Base-by-base conservation (phyloP, 805 yeast species). In the Cyberlindnera mrakii region DNA sequence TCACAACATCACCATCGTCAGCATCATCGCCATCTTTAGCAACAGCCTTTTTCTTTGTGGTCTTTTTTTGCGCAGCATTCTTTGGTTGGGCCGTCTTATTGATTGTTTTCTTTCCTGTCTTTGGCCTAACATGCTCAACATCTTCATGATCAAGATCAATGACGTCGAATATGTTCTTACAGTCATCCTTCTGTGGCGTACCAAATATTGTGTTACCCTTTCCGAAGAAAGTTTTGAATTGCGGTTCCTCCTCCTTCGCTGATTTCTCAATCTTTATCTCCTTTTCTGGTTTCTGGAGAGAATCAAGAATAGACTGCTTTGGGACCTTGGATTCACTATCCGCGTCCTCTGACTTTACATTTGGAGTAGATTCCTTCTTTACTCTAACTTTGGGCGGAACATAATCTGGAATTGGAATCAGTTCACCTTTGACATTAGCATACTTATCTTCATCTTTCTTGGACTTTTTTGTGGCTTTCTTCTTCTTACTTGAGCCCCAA, bases 171-270 rank as follows among this genome's bases (percentile, higher is more conserved):
- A 16, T 30, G 11, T 17, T 15, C 20, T 20, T 19, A 27, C 23
- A 29, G 5, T 35, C 44, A 8, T 35, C 20, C 39, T 40, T 35
- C 35, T 30, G 20, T 30, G 37, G 37, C n/a, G 37, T 35, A n/a
- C 35, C 38, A 27, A 40, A 27, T 14, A 33, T 34, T 6, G 37
- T 51, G 25, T 44, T 51, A 13, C 56, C 55, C n/a, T 41, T 50
- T 6, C 72, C 72, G 46, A 68, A 68, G 8, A 68, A 51, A 19
- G 67, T 52, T 36, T 59, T 60, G 46, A 66, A 66, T 34, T 56
- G 41, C 7, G 59, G 56, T 36, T 53, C 53, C 35, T 49, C 45
- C 37, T 43, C 37, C 45, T 47, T 34, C 39, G 43, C 52, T 18
- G 38, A 35, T 10, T 23, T n/a, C 19, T 10, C 19, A 10, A 16